These are phyloP conservation scores for Aegilops bicornis DNA, from an alignment of 176 grass and related monocot genomes.

Conservation along the genomic window DNA sequence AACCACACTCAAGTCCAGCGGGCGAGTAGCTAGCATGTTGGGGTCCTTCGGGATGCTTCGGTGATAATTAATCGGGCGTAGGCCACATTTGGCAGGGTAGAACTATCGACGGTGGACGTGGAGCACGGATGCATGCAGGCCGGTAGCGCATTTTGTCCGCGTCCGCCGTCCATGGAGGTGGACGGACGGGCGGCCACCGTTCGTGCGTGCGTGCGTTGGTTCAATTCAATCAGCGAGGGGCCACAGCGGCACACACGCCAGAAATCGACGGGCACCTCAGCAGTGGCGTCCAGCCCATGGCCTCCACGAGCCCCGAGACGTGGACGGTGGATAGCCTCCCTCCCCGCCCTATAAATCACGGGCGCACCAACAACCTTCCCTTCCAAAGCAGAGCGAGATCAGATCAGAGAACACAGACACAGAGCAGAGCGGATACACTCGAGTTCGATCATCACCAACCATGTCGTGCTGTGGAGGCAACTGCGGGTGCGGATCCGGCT, in stretches of 20 bases:
- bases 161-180: no score
- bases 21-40: not conserved
- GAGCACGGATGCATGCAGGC: not conserved
- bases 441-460: not conserved
- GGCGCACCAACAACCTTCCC: no score
- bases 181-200: not conserved
- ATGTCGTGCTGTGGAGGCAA: constrained; percentile 99
- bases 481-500: constrained; percentile 76
- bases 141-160: not conserved
- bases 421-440: not conserved
- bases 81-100: not conserved
- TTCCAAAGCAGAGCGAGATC: not conserved
- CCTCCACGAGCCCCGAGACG: not conserved
- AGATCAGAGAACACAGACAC: no score
- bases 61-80: not conserved
- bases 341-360: constrained; percentile 11
- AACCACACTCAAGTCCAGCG: not conserved
- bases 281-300: no score
- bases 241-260: no score
- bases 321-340: constrained; percentile 30
- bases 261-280: no score
- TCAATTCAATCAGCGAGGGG: no score
- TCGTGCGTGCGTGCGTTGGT: no score
- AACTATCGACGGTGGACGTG: not conserved
- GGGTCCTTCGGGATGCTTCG: not conserved